Evolutionary conservation across 495 filamentous ascomycete genomes (phyloP).

Genomic region (Annulohypoxylon moriforme): DNA sequence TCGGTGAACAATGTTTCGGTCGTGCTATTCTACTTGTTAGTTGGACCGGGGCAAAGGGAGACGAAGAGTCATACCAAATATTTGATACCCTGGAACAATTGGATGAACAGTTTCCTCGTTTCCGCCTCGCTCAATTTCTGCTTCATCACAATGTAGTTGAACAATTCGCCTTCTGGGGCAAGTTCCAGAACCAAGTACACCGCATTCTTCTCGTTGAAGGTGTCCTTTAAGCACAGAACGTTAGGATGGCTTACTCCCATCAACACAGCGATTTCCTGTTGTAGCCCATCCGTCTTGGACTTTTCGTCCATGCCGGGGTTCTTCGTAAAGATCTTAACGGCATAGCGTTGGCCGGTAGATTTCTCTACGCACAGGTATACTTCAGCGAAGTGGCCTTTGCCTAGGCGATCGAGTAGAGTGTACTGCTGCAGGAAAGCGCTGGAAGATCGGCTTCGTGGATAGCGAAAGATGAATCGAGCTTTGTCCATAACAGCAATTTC

Average conservation of each 20-base stretch:
- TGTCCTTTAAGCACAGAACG: conserved; percentile 92
- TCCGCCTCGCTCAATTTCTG: conserved; percentile 87
- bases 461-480: conserved; percentile 88
- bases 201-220: conserved; percentile 89
- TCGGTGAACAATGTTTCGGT: conserved; percentile 95
- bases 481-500: conserved; percentile 87
- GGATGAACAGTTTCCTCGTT: conserved; percentile 84
- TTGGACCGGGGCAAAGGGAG: background rate
- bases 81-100: conserved; percentile 93
- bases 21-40: conserved; percentile 77
- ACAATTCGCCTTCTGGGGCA: conserved; percentile 91
- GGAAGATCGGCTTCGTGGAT: conserved; percentile 78
- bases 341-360: conserved; percentile 81
- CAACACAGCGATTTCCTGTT: conserved; percentile 95
- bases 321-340: conserved; percentile 94
- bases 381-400: conserved; percentile 96
- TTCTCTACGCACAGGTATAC: conserved; percentile 93
- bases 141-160: conserved; percentile 91
- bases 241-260: conserved; percentile 98
- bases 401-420: conserved; percentile 83
- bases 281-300: conserved; percentile 83
- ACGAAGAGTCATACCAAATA: conserved; percentile 77
- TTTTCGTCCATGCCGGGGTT: conserved; percentile 79
- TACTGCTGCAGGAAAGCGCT: conserved; percentile 89
- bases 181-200: conserved; percentile 95